Evolutionary conservation across 345 rosid species (phyloP).

Genomic region (Pseudoturritis turrita): DNA sequence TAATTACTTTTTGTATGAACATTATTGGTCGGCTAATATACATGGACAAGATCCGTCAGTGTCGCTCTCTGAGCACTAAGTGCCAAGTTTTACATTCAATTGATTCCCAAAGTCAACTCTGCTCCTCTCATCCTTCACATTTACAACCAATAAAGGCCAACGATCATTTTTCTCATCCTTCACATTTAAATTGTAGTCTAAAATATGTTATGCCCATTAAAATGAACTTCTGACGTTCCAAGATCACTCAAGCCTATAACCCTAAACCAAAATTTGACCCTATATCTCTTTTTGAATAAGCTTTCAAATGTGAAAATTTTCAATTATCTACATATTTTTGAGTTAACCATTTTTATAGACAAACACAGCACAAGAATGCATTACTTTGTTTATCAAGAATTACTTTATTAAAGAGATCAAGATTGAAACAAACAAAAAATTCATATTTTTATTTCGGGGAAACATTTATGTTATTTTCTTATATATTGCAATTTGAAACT

Average conservation of each 20-base stretch:
- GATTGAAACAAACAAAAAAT: too few species aligned
- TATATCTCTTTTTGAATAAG: background rate
- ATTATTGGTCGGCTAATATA: slow-evolving; percentile 16
- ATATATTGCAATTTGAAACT: background rate
- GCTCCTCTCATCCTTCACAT: slow-evolving; percentile 6
- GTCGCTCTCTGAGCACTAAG: slow-evolving; percentile 11
- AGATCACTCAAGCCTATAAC: background rate
- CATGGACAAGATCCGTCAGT: slow-evolving; percentile 28
- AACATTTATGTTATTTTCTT: background rate
- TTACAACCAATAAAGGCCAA: slow-evolving; percentile 6
- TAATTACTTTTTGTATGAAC: background rate
- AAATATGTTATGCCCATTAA: background rate
- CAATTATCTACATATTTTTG: too few species aligned
- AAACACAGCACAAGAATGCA: too few species aligned
- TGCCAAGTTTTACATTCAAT: slow-evolving; percentile 5
- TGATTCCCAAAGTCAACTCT: slow-evolving; percentile 20
- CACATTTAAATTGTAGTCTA: background rate
- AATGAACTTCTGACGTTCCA: background rate
- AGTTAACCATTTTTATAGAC: too few species aligned
- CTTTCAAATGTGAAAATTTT: too few species aligned
- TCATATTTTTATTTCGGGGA: too few species aligned
- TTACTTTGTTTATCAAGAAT: too few species aligned
- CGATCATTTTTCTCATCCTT: background rate
- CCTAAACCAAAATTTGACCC: background rate
- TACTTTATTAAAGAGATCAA: too few species aligned